phyloP scores from a whole-genome alignment of 1,139 yeast genomes.

The Candida mesenterica region DNA sequence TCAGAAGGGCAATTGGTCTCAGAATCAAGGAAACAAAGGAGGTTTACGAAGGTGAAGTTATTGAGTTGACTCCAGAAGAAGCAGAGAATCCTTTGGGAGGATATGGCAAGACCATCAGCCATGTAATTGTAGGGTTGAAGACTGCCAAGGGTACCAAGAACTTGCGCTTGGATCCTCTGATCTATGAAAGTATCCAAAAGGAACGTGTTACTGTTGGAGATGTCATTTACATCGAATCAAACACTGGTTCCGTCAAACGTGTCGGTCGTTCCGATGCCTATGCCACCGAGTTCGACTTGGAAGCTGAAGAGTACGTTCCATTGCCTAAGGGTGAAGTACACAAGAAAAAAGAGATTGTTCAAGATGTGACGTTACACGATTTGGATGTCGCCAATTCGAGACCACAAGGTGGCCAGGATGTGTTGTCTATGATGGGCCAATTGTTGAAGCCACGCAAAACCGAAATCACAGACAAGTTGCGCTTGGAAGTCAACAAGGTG shows the following conservation, averaged over 20 bases:
- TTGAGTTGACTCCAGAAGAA: conserved; percentile 95
- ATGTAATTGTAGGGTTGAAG: conserved; percentile 90
- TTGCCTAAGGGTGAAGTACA: conserved; percentile 98
- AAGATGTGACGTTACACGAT: conserved; percentile 95
- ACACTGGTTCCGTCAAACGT: conserved; percentile 95
- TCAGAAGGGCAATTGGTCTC: conserved; percentile 93
- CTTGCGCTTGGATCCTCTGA: conserved; percentile 88
- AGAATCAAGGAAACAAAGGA: conserved; percentile 97
- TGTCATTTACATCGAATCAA: conserved; percentile 94
- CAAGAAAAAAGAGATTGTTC: conserved; percentile 96
- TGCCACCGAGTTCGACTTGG: conserved; percentile 96
- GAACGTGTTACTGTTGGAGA: conserved; percentile 95
- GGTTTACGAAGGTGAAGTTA: conserved; percentile 97
- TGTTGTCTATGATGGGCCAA: conserved; percentile 98
- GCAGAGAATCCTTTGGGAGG: conserved; percentile 97
- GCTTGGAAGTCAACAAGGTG: conserved; percentile 91
- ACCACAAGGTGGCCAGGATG: conserved; percentile 99
- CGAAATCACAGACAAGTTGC: conserved; percentile 95
- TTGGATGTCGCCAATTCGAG: conserved; percentile 94
- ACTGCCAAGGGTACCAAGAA: conserved; percentile 96
- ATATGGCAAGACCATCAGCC: conserved; percentile 93
- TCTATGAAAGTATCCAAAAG: conserved; percentile 93
- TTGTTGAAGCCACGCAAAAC: conserved; percentile 93
- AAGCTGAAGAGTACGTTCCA: conserved; percentile 98
- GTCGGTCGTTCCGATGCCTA: conserved; percentile 98